Conservation (phyloP, 2,329 filamentous ascomycete genomes). For the Nigrograna mackinnonii region DNA sequence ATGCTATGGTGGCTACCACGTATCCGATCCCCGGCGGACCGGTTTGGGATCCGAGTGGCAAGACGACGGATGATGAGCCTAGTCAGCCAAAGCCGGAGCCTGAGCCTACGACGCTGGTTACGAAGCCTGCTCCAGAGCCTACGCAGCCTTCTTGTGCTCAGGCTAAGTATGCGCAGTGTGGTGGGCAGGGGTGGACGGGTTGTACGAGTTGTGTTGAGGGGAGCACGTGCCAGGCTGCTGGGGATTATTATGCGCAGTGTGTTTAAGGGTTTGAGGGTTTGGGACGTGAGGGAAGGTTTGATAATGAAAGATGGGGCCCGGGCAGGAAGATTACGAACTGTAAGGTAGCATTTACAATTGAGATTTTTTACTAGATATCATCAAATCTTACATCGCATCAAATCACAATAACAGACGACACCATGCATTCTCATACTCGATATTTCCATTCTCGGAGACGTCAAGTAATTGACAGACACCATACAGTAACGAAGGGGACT, state of each 20-base stretch:
- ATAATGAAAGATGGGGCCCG: too few species aligned
- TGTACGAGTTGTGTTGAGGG: constrained; percentile 27
- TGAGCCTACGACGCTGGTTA: constrained; percentile 21
- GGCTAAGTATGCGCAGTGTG: constrained; percentile 28
- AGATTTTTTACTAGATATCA: too few species aligned
- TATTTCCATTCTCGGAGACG: too few species aligned
- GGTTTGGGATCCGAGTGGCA: constrained; percentile 26
- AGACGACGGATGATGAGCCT: constrained; percentile 7
- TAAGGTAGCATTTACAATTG: too few species aligned
- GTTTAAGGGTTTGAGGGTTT: too few species aligned
- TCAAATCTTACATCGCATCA: too few species aligned
- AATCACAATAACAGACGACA: too few species aligned
- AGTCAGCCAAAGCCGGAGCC: constrained; percentile 3
- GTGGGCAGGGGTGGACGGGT: constrained; percentile 19
- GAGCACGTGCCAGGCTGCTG: constrained; percentile 20
- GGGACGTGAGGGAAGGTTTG: too few species aligned
- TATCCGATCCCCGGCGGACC: constrained; percentile 29
- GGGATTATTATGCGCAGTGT: constrained; percentile 32
- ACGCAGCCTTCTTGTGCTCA: constrained; percentile 11
- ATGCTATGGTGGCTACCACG: constrained; percentile 26
- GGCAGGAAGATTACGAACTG: too few species aligned
- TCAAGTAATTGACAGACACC: too few species aligned
- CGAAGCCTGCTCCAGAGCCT: constrained; percentile 12
- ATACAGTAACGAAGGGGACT: too few species aligned
- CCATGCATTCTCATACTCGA: too few species aligned